These are phyloP conservation scores for Neurospora africana DNA, from an alignment of 495 filamentous ascomycete species.

Conservation along the genomic window DNA sequence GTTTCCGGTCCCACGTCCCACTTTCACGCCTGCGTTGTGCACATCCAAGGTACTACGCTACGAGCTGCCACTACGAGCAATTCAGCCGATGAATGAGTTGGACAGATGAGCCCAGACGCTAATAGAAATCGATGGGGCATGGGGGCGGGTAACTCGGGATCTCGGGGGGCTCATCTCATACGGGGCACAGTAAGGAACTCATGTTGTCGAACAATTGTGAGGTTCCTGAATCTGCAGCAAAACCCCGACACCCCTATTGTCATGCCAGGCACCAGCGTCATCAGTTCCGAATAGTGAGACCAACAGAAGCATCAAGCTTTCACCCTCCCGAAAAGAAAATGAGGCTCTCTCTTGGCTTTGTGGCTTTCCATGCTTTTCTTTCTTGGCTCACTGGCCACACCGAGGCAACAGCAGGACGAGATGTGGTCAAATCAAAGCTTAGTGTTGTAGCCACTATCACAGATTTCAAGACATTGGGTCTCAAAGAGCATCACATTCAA, in stretches of 20 bases:
- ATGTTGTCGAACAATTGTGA: neutral
- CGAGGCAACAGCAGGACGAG: neutral
- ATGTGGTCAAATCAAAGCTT: neutral
- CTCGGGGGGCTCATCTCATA: neutral
- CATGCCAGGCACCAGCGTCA: neutral
- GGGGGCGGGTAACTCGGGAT: neutral
- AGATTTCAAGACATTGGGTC: neutral
- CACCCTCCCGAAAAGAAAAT: neutral
- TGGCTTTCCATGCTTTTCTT: neutral
- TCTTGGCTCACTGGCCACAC: neutral
- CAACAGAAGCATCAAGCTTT: neutral
- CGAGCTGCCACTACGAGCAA: neutral
- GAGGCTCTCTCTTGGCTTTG: neutral
- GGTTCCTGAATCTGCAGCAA: neutral
- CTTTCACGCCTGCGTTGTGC: neutral
- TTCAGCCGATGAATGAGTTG: neutral
- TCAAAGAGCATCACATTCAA: neutral
- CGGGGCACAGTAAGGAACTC: neutral
- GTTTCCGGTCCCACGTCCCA: neutral
- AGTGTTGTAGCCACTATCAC: neutral
- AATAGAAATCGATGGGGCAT: neutral
- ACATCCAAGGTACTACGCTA: neutral
- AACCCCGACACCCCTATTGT: neutral
- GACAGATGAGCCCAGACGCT: neutral
- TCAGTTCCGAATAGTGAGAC: neutral